Evolutionary conservation across 192 early-diverging fungal species (phyloP).

Genomic region (Helicostylum pulchrum): DNA sequence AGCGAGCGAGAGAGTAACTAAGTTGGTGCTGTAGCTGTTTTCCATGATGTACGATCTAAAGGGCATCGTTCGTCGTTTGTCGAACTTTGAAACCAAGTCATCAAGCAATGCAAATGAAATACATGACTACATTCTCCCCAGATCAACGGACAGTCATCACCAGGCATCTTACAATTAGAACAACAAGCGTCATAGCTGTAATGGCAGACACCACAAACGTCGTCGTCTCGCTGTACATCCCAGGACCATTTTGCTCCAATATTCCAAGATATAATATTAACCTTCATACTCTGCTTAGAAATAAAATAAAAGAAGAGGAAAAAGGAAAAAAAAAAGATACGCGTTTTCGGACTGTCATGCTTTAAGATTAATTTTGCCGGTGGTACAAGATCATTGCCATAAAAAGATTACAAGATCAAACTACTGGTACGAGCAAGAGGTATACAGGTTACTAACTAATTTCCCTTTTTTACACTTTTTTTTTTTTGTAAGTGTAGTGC

Average conservation of each 20-base stretch:
- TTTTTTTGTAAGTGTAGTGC: too few species aligned
- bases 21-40: conserved; percentile 20
- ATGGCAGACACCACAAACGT: conserved; percentile 92
- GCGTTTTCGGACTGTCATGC: too few species aligned
- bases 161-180: conserved; percentile 78
- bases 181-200: conserved; percentile 84
- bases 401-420: too few species aligned
- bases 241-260: conserved; percentile 87
- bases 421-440: too few species aligned
- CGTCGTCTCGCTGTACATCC: conserved; percentile 76
- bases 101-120: conserved; percentile 93
- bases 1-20: not conserved
- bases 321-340: not conserved
- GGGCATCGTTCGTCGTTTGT: conserved; percentile 78
- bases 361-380: too few species aligned
- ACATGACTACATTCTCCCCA: conserved; percentile 90
- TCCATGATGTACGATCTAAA: conserved; percentile 81
- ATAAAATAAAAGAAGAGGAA: not conserved
- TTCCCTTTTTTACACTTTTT: too few species aligned
- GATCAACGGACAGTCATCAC: conserved; percentile 82
- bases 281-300: conserved; percentile 18
- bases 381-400: too few species aligned
- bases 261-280: conserved; percentile 55
- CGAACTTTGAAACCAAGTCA: conserved; percentile 75
- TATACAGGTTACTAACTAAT: too few species aligned